Evolutionary conservation across 805 yeast species (phyloP).

Genomic region (Kodamaea lidongshanica): DNA sequence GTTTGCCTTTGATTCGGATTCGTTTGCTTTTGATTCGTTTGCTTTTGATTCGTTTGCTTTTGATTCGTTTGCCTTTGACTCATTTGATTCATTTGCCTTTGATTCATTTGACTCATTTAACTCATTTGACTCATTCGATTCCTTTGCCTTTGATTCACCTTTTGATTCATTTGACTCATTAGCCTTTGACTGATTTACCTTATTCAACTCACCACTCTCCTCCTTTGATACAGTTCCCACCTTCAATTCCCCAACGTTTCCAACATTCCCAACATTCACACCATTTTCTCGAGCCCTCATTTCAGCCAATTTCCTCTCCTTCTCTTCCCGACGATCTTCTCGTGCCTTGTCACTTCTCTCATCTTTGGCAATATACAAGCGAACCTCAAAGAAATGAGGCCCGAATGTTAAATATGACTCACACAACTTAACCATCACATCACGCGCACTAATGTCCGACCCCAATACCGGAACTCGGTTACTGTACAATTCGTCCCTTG

Average conservation of each 20-base stretch:
- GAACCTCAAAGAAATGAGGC: conserved; percentile 73
- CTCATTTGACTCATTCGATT: conserved; percentile 1
- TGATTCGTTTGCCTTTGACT: neutral
- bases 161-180: conserved; percentile 9
- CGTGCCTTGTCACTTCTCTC: conserved; percentile 43
- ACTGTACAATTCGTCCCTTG: conserved; percentile 13
- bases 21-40: neutral
- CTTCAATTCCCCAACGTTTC: conserved; percentile 25
- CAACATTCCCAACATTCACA: too few species aligned
- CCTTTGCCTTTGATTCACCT: conserved; percentile 4
- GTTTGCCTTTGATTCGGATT: neutral
- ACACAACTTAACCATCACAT: conserved; percentile 81
- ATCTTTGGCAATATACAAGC: conserved; percentile 80
- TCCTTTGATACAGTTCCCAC: conserved; percentile 23
- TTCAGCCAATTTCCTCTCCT: conserved; percentile 6
- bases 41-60: neutral
- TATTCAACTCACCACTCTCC: neutral
- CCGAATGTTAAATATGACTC: conserved; percentile 72
- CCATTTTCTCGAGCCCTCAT: conserved; percentile 1
- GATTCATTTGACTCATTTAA: neutral
- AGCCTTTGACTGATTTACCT: neutral
- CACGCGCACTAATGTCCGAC: conserved; percentile 54
- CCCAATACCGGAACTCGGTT: conserved; percentile 32
- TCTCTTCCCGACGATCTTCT: conserved; percentile 8
- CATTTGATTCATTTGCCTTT: neutral